Base-by-base conservation (phyloP, 768 basidiomycete species). In the Auricularia cornea region DNA sequence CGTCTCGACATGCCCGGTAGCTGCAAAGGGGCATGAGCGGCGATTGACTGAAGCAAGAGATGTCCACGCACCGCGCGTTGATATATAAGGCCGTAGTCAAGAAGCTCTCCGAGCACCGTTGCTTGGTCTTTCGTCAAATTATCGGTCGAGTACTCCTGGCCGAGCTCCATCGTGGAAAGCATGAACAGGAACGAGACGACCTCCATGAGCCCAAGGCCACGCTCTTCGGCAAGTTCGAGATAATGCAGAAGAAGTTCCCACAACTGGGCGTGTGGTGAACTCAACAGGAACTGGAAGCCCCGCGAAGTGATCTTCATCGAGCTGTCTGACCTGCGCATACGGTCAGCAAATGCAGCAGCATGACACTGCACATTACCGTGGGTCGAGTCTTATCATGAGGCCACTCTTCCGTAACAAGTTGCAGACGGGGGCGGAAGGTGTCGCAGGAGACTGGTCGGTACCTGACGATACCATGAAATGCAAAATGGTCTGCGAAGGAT, bases 381-480 rank as follows among this genome's bases (percentile, higher is more conserved):
- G 35, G 35, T 38, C 35, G 16, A 38, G 35, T 38, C 16, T 32
- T 16, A 38, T 79, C 97, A 98, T 98, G 63, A 99, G 79, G 20
- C 89, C 90, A 72, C 92, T 94, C 44, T 87, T 80, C 69, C 90
- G 81, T 2, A 99, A 80, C 6, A 98, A 81, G 70, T 85, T 89
- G 10, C 96, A 78, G 16, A 98, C 94, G 23, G 87, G 90, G 65
- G 86, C 84, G 0, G 90, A 90, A 5, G 94, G 93, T 71, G 83
- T 85, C 8, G 86, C 77, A 29, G 89, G 84, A 40, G 82, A 78
- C 71, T 90, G 84, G n/a, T 86, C 91, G 31, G 84, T 85, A 14
- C 87, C 91, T 33, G 90, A 96, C 10, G 92, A 94, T 3, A 99
- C 97, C 94, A 99, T 97, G 71, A 92, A 98, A 74, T 98, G 94